Evolutionary conservation across 1,284 basidiomycete species (phyloP).

Genomic region (Tranzscheliella williamsii): DNA sequence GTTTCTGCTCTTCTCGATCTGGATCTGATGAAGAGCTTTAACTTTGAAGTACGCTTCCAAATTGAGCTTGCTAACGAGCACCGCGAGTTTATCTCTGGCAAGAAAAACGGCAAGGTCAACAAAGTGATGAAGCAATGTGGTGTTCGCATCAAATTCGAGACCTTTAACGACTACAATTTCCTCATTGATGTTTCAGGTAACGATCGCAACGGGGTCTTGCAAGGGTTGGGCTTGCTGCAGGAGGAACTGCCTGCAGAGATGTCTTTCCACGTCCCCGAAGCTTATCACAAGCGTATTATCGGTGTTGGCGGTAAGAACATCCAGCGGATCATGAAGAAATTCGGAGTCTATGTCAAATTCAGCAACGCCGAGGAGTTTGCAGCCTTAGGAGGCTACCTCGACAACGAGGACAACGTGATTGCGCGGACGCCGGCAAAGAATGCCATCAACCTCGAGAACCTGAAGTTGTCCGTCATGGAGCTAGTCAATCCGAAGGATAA

Average conservation of each 20-base stretch:
- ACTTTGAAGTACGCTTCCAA: conserved; percentile 97
- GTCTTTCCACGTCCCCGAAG: conserved; percentile 97
- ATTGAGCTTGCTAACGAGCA: conserved; percentile 97
- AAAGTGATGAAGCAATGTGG: conserved; percentile 66
- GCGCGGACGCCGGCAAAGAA: conserved; percentile 98
- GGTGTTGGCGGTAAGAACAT: conserved; percentile 98
- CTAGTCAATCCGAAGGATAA: conserved; percentile 97
- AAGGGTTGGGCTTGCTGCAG: conserved; percentile 85
- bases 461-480: conserved; percentile 97
- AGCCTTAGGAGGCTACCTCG: conserved; percentile 87
- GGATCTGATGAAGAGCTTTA: conserved; percentile 89
- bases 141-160: conserved; percentile 99
- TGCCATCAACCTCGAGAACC: conserved; percentile 88
- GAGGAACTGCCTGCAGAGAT: conserved; percentile 98
- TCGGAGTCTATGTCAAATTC: conserved; percentile 98
- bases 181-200: conserved; percentile 75
- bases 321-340: conserved; percentile 99
- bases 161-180: conserved; percentile 98
- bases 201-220: conserved; percentile 71
- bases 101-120: conserved; percentile 64
- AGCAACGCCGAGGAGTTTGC: conserved; percentile 98
- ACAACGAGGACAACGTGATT: conserved; percentile 98
- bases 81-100: conserved; percentile 82
- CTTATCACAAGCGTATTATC: conserved; percentile 98
- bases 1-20: conserved; percentile 85